A percentile compares a stretch with the other conserved stretches of the same genome.
These are phyloP conservation scores for Leptographium radiaticola DNA, from an alignment of 2,329 filamentous ascomycete genomes.

Conservation along the genomic window DNA sequence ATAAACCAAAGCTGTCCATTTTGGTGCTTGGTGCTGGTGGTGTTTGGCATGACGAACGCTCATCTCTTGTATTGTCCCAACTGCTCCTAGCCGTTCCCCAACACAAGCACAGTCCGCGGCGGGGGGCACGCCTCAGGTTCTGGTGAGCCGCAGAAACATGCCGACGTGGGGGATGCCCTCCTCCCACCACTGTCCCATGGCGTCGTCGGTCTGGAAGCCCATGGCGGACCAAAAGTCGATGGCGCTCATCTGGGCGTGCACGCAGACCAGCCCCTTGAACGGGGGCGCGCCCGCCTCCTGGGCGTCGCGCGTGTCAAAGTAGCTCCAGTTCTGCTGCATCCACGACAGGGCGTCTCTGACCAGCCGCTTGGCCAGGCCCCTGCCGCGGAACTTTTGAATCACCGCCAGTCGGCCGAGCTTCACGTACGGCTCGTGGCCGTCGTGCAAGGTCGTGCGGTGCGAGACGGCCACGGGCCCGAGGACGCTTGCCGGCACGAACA, in stretches of 20 bases:
- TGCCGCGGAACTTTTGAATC: conserved; percentile 48
- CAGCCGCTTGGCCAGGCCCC: conserved; percentile 50
- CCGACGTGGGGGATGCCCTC: conserved; percentile 76
- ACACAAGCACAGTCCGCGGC: conserved; percentile 18
- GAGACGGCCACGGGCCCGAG: not conserved
- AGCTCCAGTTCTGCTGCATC: conserved; percentile 45
- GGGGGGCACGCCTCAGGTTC: conserved; percentile 13
- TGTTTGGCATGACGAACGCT: not conserved
- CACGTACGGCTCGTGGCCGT: conserved; percentile 61
- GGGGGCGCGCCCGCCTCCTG: conserved; percentile 25
- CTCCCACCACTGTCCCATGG: conserved; percentile 66
- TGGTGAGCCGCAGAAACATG: conserved; percentile 48
- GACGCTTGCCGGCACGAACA: conserved; percentile 13
- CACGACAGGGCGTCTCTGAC: conserved; percentile 57
- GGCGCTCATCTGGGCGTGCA: conserved; percentile 63
- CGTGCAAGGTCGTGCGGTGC: conserved; percentile 25
- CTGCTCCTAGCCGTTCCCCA: too few species aligned
- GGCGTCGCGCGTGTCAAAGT: conserved; percentile 37
- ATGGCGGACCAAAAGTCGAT: conserved; percentile 53
- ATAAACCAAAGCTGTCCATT: not conserved
- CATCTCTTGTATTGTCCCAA: too few species aligned
- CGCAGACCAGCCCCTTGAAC: conserved; percentile 65
- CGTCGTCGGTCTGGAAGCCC: conserved; percentile 63
- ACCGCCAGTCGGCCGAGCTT: conserved; percentile 73
- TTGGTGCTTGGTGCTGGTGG: not conserved